Conservation (phyloP, 176 grass and related monocot genomes). For the Phyllostachys edulis region DNA sequence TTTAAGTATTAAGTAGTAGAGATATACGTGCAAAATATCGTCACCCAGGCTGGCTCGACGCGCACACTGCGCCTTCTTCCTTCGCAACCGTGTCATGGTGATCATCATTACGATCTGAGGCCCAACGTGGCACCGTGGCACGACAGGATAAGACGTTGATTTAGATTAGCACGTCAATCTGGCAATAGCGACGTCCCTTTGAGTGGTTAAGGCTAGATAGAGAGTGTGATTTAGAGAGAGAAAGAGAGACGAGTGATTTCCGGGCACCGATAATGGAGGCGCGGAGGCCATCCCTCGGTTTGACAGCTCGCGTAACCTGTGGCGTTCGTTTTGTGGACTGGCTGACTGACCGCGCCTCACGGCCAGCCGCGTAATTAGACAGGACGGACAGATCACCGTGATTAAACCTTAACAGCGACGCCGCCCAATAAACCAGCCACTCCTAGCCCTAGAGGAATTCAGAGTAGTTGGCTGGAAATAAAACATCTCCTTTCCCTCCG, state of each 20-base stretch:
- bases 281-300: not conserved
- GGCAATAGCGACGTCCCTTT: not conserved
- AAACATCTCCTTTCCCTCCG: too few species aligned
- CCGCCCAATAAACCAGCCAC: not conserved
- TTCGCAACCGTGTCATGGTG: not conserved
- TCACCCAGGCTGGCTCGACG: not conserved
- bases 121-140: not conserved
- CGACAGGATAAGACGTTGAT: not conserved
- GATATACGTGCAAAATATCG: not conserved
- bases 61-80: too few species aligned
- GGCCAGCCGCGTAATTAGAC: not conserved
- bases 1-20: too few species aligned
- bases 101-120: not conserved
- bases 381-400: not conserved
- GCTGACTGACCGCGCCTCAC: not conserved
- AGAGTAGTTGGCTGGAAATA: too few species aligned
- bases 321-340: not conserved
- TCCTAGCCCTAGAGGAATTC: not conserved
- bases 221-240: not conserved
- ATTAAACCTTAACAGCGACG: not conserved
- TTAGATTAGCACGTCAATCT: not conserved
- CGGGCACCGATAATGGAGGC: conserved; percentile 6
- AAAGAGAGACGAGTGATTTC: not conserved
- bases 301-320: conserved; percentile 1
- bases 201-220: not conserved